Evolutionary conservation across 768 basidiomycete genomes (phyloP).

Genomic region (Tulasnella sp.): DNA sequence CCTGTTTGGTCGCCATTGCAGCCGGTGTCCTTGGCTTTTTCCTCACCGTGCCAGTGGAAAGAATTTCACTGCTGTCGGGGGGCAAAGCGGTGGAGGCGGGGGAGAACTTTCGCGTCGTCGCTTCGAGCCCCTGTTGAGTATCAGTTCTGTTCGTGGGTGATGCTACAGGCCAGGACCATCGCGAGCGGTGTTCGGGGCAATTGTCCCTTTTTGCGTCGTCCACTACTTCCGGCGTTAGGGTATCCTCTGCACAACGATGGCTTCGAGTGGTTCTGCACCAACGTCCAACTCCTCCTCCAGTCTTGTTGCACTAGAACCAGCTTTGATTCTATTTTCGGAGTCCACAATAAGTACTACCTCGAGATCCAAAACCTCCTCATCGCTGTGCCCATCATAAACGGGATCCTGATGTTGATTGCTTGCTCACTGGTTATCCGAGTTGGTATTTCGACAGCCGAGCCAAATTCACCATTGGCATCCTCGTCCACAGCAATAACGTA

Average conservation of each 20-base stretch:
- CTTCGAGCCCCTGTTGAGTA: not conserved
- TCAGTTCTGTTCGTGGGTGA: not conserved
- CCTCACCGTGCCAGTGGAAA: conserved; percentile 21
- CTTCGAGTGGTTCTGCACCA: conserved; percentile 24
- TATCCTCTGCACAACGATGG: conserved; percentile 25
- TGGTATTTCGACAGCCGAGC: not conserved
- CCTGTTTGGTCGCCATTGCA: conserved; percentile 24
- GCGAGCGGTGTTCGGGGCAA: not conserved
- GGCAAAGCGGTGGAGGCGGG: not conserved
- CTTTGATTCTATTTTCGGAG: conserved; percentile 25
- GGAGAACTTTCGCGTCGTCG: conserved; percentile 4
- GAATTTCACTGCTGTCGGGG: conserved; percentile 3
- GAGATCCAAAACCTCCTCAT: conserved; percentile 29
- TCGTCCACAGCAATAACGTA: conserved; percentile 29
- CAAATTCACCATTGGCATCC: conserved; percentile 13
- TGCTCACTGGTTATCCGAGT: not conserved
- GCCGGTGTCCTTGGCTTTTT: conserved; percentile 28
- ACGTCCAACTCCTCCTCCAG: conserved; percentile 38
- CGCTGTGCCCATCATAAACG: conserved; percentile 44
- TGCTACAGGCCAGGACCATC: not conserved
- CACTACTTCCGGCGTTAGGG: not conserved
- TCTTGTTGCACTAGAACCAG: conserved; percentile 47
- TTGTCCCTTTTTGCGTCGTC: not conserved
- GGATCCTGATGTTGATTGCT: not conserved
- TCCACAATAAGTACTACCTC: conserved; percentile 31